These are phyloP conservation scores for Ampelocalamus luodianensis DNA, from an alignment of 176 grass and related monocot species.

Conservation along the genomic window DNA sequence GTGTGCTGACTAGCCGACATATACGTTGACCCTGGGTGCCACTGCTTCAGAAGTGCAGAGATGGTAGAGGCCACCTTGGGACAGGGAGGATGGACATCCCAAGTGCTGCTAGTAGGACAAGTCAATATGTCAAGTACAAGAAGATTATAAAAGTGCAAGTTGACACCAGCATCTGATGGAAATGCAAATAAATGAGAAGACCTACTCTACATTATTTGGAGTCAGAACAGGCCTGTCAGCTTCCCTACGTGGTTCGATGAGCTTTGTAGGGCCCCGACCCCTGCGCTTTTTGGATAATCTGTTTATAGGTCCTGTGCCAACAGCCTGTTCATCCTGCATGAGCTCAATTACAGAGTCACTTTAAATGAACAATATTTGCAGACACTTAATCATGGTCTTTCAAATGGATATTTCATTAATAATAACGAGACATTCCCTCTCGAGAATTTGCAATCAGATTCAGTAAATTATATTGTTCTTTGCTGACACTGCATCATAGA, in stretches of 20 bases:
- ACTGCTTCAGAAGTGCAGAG: constrained; percentile 46
- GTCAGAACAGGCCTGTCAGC: constrained; percentile 46
- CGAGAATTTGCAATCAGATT: background rate
- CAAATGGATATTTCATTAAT: constrained; percentile 16
- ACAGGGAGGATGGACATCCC: constrained; percentile 51
- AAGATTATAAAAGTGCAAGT: constrained; percentile 32
- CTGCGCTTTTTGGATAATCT: constrained; percentile 25
- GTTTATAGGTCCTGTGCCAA: constrained; percentile 22
- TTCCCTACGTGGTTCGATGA: constrained; percentile 42
- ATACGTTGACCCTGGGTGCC: constrained; percentile 51
- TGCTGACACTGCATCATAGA: background rate
- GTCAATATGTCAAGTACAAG: constrained; percentile 21
- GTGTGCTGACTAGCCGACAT: background rate
- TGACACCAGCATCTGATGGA: constrained; percentile 14
- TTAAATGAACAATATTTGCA: constrained; percentile 6
- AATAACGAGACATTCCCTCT: background rate
- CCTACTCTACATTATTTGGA: constrained; percentile 49
- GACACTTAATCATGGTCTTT: background rate
- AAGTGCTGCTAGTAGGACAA: constrained; percentile 39
- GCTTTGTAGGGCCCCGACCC: constrained; percentile 41
- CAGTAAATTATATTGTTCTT: background rate
- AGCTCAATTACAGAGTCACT: constrained; percentile 21
- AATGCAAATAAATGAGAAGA: constrained; percentile 14
- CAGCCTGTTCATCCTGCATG: constrained; percentile 12
- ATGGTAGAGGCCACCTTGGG: constrained; percentile 51